Evolutionary conservation across 2,329 filamentous ascomycete species (phyloP).

Genomic region (Apiospora malaysiana): DNA sequence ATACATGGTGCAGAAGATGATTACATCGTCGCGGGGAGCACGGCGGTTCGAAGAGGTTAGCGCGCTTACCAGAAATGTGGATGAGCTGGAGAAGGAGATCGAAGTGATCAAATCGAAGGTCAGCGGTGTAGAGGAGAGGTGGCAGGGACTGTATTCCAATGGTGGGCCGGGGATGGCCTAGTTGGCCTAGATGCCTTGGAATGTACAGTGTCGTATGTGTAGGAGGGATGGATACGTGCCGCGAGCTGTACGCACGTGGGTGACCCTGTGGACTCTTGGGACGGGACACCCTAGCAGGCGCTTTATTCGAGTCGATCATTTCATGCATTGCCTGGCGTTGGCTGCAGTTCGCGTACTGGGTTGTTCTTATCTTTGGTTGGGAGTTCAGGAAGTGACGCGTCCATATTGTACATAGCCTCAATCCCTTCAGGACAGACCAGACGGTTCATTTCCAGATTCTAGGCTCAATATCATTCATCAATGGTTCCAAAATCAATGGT

Average conservation of each 20-base stretch:
- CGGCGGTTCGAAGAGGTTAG: constrained; percentile 86
- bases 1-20: constrained; percentile 88
- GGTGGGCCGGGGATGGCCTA: constrained; percentile 26
- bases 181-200: background rate
- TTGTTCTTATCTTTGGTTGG: background rate
- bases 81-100: constrained; percentile 83
- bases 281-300: background rate
- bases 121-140: constrained; percentile 66
- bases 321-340: constrained; percentile 38
- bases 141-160: constrained; percentile 57
- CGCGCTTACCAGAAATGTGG: constrained; percentile 78
- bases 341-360: constrained; percentile 16
- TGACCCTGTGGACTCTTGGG: background rate
- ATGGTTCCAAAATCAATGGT: too few relatives aligned
- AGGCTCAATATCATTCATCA: background rate
- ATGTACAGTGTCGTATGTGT: background rate
- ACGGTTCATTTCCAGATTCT: background rate
- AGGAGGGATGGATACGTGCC: background rate
- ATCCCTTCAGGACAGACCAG: background rate
- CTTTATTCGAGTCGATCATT: constrained; percentile 19
- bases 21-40: constrained; percentile 75
- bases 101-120: constrained; percentile 69
- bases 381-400: constrained; percentile 6
- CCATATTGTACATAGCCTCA: background rate
- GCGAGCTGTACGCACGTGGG: background rate